Evolutionary conservation across 768 basidiomycete genomes (phyloP).

Genomic region (Kwoniella bestiolae): DNA sequence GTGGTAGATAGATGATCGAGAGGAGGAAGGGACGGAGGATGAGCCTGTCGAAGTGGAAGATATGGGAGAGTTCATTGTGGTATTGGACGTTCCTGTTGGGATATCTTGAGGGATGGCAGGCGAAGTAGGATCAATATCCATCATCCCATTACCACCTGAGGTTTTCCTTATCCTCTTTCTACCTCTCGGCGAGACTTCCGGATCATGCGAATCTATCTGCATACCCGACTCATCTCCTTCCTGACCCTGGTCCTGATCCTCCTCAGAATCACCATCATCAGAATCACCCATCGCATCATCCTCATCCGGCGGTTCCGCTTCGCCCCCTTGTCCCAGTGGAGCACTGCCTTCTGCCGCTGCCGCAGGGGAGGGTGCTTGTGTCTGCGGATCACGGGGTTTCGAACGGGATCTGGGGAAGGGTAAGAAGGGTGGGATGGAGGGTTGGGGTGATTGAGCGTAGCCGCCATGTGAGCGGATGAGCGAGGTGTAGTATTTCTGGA

Average conservation of each 20-base stretch:
- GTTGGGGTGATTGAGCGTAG: slow-evolving; percentile 48
- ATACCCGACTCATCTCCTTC: slow-evolving; percentile 19
- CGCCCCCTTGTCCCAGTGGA: neutral
- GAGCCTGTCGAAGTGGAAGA: slow-evolving; percentile 30
- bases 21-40: slow-evolving; percentile 45
- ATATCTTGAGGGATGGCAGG: neutral
- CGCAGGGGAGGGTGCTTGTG: neutral
- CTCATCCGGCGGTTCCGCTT: slow-evolving; percentile 20
- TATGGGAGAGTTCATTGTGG: neutral
- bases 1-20: slow-evolving; percentile 31
- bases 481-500: slow-evolving; percentile 92
- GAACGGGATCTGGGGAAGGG: slow-evolving; percentile 44
- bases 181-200: neutral
- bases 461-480: slow-evolving; percentile 77
- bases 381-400: slow-evolving; percentile 21
- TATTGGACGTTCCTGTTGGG: neutral
- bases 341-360: slow-evolving; percentile 2
- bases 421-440: slow-evolving; percentile 41
- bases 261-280: neutral
- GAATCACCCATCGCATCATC: slow-evolving; percentile 5
- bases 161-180: neutral
- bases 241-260: slow-evolving; percentile 17
- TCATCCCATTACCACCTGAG: slow-evolving; percentile 3
- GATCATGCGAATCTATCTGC: neutral
- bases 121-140: slow-evolving; percentile 18